Evolutionary conservation across 192 early-diverging fungal species (phyloP).

Genomic region (Entomortierella chlamydospora): DNA sequence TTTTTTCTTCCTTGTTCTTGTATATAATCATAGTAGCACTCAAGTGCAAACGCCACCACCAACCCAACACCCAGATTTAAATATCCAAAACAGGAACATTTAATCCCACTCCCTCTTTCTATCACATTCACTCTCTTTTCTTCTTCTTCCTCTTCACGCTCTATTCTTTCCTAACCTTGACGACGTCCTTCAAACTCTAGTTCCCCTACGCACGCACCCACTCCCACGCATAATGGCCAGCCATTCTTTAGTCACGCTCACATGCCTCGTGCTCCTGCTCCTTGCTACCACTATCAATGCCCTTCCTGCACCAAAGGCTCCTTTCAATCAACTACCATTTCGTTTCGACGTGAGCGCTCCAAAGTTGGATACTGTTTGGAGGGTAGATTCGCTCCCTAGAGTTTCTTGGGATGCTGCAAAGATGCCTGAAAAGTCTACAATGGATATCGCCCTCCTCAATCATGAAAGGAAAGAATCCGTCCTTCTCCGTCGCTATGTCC

Average conservation of each 20-base stretch:
- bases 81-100: constrained; percentile 4
- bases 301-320: constrained; percentile 30
- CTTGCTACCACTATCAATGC: constrained; percentile 17
- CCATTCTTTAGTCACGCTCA: constrained; percentile 21
- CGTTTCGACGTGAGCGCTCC: constrained; percentile 36
- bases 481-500: constrained; percentile 49
- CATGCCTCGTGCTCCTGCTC: constrained; percentile 14
- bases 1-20: no score
- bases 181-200: not conserved
- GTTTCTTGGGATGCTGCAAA: constrained; percentile 27
- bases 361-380: constrained; percentile 34
- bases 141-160: constrained; percentile 16
- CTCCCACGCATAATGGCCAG: constrained; percentile 12
- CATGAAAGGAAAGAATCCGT: constrained; percentile 34
- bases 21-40: no score
- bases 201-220: not conserved
- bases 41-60: no score
- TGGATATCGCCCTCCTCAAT: constrained; percentile 45
- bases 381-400: constrained; percentile 35
- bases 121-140: constrained; percentile 2
- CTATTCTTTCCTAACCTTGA: not conserved
- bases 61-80: no score
- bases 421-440: constrained; percentile 35
- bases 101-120: not conserved
- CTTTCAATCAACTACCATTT: constrained; percentile 3